These are phyloP conservation scores for Purpureocillium takamizusanense DNA, from an alignment of 2,329 filamentous ascomycete species.

Conservation along the genomic window DNA sequence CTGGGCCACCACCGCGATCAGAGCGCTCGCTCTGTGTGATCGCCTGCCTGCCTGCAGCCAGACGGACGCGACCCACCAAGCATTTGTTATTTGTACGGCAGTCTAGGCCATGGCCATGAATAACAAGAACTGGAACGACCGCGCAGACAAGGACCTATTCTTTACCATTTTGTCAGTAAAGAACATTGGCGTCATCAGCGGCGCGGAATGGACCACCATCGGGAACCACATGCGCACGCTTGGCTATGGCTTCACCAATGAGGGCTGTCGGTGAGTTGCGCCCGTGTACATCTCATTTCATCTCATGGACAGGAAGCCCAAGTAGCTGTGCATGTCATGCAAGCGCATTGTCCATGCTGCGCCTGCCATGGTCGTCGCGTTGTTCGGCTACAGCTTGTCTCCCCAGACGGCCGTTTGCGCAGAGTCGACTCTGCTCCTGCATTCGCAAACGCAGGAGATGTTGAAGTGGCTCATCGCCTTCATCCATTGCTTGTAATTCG, in stretches of 20 bases:
- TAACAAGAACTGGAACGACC: slow-evolving; percentile 53
- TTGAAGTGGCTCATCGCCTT: too few species aligned
- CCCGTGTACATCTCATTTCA: not conserved
- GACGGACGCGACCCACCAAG: slow-evolving; percentile 8
- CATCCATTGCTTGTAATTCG: too few species aligned
- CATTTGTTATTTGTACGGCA: too few species aligned
- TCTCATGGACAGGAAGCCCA: not conserved
- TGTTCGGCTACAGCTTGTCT: too few species aligned
- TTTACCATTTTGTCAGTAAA: slow-evolving; percentile 54
- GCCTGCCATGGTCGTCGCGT: too few species aligned
- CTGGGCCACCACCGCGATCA: slow-evolving; percentile 1
- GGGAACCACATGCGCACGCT: slow-evolving; percentile 50
- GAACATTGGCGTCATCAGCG: slow-evolving; percentile 55
- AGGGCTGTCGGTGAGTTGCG: slow-evolving; percentile 50
- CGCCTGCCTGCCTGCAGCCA: slow-evolving; percentile 6
- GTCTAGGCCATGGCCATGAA: slow-evolving; percentile 28
- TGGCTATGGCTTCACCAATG: slow-evolving; percentile 56
- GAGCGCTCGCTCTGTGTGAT: slow-evolving; percentile 1
- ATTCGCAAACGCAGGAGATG: too few species aligned
- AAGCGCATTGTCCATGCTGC: too few species aligned
- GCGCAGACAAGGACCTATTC: slow-evolving; percentile 54
- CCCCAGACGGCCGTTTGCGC: too few species aligned
- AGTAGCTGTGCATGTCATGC: not conserved
- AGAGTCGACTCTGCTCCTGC: too few species aligned
- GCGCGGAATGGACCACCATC: slow-evolving; percentile 52